Evolutionary conservation across 495 filamentous ascomycete genomes (phyloP).

Genomic region (Tuber magnatum): DNA sequence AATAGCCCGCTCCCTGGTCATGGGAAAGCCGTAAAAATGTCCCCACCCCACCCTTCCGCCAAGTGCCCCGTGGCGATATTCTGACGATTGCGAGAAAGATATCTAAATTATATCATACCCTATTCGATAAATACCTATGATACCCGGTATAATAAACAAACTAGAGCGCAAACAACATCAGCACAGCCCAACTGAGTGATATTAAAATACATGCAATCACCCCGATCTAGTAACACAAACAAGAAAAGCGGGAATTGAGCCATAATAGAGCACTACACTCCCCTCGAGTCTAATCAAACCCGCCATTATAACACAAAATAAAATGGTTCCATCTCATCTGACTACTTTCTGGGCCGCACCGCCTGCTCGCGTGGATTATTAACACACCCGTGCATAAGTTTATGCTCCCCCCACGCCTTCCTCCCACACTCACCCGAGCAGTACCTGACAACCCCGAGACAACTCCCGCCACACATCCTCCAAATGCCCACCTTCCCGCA

Average conservation of each 20-base stretch:
- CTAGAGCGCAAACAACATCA: neutral
- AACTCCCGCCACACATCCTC: slow-evolving; percentile 35
- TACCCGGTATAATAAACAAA: neutral
- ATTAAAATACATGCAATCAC: neutral
- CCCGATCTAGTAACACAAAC: neutral
- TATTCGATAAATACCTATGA: neutral
- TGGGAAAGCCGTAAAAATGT: neutral
- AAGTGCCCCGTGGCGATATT: neutral
- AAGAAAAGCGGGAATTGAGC: neutral
- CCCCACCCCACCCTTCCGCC: neutral
- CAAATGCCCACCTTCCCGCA: slow-evolving; percentile 31
- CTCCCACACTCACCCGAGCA: slow-evolving; percentile 26
- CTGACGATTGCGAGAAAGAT: neutral
- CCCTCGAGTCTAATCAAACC: neutral
- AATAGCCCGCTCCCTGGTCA: neutral
- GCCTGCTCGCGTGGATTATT: neutral
- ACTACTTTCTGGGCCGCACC: neutral
- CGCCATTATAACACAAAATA: neutral
- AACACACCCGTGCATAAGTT: slow-evolving; percentile 20
- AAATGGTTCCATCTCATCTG: neutral
- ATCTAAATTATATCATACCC: neutral
- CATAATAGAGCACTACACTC: neutral
- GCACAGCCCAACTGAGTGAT: neutral
- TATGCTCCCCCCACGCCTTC: slow-evolving; percentile 30
- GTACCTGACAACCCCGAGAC: slow-evolving; percentile 28